phyloP scores from a whole-genome alignment of 495 filamentous ascomycete genomes.

The Pyronema omphalodes region DNA sequence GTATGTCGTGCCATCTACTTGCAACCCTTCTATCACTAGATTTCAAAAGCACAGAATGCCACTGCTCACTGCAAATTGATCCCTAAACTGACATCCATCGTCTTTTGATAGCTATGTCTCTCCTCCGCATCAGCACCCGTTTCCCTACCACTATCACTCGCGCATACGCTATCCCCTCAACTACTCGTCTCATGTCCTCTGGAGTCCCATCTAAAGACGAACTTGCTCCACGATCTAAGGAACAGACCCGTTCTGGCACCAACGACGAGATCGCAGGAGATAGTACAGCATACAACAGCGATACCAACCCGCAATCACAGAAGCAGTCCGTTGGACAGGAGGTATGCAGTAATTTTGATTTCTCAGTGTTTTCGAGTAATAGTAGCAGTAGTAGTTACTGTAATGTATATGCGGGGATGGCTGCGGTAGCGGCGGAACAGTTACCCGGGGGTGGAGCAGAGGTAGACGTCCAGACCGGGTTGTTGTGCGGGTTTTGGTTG shows the following conservation, averaged over 20 bases:
- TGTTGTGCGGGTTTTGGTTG: background rate
- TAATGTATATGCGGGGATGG: no score
- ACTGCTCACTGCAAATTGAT: no score
- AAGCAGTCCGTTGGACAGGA: conserved; percentile 3
- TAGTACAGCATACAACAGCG: conserved; percentile 5
- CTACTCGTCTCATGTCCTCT: background rate
- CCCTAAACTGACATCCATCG: no score
- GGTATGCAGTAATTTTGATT: conserved; percentile 4
- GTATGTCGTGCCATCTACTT: no score
- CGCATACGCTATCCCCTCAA: background rate
- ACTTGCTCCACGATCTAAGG: conserved; percentile 8
- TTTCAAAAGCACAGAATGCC: no score
- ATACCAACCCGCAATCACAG: conserved; percentile 9
- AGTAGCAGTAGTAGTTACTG: background rate
- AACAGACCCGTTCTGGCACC: conserved; percentile 11
- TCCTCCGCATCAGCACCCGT: background rate
- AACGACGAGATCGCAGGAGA: conserved; percentile 17
- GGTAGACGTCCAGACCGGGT: background rate
- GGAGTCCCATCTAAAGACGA: conserved; percentile 18
- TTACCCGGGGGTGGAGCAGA: background rate
- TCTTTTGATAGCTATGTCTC: background rate
- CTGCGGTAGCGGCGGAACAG: no score
- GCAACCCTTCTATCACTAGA: no score
- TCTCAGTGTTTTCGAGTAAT: background rate
- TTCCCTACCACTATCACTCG: background rate